Evolutionary conservation across 345 rosid species (phyloP).

Genomic region (Eucalyptus curtisii): DNA sequence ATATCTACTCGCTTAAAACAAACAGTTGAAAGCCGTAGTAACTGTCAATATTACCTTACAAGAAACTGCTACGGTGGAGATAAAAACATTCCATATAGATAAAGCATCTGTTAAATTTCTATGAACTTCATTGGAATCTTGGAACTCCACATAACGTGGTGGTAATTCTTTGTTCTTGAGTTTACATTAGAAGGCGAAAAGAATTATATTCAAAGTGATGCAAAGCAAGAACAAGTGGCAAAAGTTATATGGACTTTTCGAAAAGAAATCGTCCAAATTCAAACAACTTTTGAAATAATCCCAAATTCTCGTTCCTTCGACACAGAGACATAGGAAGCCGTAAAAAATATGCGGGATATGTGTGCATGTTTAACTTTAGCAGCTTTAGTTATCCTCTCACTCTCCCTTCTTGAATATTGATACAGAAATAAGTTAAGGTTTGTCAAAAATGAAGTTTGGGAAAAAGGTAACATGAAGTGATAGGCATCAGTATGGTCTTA

Average conservation of each 20-base stretch:
- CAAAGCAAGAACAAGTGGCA: not conserved
- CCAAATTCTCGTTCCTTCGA: not conserved
- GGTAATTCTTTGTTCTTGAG: not conserved
- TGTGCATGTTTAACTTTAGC: not conserved
- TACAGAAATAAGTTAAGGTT: not conserved
- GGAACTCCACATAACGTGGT: not conserved
- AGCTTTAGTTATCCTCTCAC: not conserved
- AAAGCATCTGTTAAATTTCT: not conserved
- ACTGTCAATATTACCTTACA: not conserved
- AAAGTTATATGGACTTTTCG: not conserved
- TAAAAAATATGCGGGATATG: not conserved
- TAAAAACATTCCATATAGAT: not conserved
- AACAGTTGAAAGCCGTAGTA: not conserved
- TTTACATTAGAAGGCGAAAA: not conserved
- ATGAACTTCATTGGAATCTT: not conserved
- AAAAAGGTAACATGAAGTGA: not conserved
- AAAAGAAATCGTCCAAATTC: not conserved
- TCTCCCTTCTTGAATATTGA: not conserved
- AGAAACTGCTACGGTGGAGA: not conserved
- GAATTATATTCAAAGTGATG: not conserved
- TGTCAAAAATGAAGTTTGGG: not conserved
- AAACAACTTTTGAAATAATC: not conserved
- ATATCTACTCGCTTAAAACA: not conserved
- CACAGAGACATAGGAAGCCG: not conserved
- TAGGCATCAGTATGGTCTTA: not conserved